A percentile compares a stretch with the other conserved stretches of the same genome.
phyloP scores from a whole-genome alignment of 2,329 filamentous ascomycete species.

The Colletotrichum trifolii region DNA sequence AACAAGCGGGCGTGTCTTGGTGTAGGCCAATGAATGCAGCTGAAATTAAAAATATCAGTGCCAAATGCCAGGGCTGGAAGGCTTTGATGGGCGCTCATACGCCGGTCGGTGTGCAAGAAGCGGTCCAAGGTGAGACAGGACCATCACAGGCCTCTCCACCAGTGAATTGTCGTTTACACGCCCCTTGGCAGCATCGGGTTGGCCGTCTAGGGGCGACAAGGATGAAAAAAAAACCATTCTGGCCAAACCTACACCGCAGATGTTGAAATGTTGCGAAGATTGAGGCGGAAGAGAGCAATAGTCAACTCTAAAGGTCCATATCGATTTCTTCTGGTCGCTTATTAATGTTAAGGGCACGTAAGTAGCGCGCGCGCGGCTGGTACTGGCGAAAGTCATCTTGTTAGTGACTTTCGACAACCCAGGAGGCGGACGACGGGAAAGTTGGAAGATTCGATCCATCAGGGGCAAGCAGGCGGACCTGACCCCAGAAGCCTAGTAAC shows the following conservation, averaged over 20 bases:
- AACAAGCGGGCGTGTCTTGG: slow-evolving; percentile 33
- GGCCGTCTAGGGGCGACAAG: neutral
- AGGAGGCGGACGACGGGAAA: no score
- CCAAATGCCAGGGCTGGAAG: slow-evolving; percentile 19
- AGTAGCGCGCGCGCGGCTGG: no score
- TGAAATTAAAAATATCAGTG: slow-evolving; percentile 23
- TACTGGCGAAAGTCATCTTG: no score
- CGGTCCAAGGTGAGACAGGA: slow-evolving; percentile 32
- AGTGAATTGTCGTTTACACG: slow-evolving; percentile 15
- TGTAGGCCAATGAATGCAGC: slow-evolving; percentile 28
- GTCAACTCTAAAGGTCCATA: no score
- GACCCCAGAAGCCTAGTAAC: no score
- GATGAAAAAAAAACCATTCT: neutral
- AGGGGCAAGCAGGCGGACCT: no score
- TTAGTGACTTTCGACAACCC: no score
- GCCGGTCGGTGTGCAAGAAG: slow-evolving; percentile 24
- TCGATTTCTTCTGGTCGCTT: no score
- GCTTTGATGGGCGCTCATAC: slow-evolving; percentile 2
- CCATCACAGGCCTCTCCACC: slow-evolving; percentile 23
- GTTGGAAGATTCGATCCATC: no score
- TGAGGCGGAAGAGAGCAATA: neutral
- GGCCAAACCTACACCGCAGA: slow-evolving; percentile 26
- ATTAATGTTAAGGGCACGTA: no score
- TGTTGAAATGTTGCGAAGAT: slow-evolving; percentile 6
- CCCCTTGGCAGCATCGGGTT: slow-evolving; percentile 1